Evolutionary conservation across 306 rosid genomes (phyloP), one percentile per base, ranked within the genome.

Genomic region (Glycyrrhiza uralensis): DNA sequence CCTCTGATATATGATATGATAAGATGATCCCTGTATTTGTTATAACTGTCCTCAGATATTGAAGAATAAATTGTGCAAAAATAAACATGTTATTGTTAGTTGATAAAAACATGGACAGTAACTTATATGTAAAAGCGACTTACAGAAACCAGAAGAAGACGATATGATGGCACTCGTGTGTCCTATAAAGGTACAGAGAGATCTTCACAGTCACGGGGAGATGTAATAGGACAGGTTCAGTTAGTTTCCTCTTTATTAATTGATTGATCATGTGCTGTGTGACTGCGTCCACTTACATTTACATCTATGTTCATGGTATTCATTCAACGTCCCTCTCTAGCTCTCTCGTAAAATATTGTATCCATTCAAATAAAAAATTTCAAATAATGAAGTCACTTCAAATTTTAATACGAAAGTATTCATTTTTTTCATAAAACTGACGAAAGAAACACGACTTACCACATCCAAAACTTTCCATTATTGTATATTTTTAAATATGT

Each of bases 111-210:
- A 70, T 51, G 19, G 15, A 32, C n/a, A n/a, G n/a, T n/a, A n/a
- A n/a, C n/a, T n/a, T n/a, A n/a, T n/a, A n/a, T 32, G 46, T 58
- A 47, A 32, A 65, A 46, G 28, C 5, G 18, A 67, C 82, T 77
- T 59, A 77, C 71, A 63, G 55, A 78, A 15, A 70, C 6, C 12
- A 22, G 75, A 47, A 68, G 46, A 72, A 2, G 69, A 12, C 55
- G 64, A 15, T 20, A 3, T n/a, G n/a, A n/a, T n/a, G n/a, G n/a
- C n/a, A n/a, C n/a, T n/a, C n/a, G 42, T 44, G 29, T 62, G 32
- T 22, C 62, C 66, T 46, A 15, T 63, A 64, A 13, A 26, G 45
- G 36, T 51, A 28, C 45, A 14, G 55, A 18, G 22, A 35, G 5
- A 30, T 38, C n/a, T n/a, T n/a, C n/a, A n/a, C n/a, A n/a, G n/a